These are phyloP conservation scores for Rhizopus microsporus DNA, from an alignment of 371 early-diverging fungal genomes.

Conservation along the genomic window DNA sequence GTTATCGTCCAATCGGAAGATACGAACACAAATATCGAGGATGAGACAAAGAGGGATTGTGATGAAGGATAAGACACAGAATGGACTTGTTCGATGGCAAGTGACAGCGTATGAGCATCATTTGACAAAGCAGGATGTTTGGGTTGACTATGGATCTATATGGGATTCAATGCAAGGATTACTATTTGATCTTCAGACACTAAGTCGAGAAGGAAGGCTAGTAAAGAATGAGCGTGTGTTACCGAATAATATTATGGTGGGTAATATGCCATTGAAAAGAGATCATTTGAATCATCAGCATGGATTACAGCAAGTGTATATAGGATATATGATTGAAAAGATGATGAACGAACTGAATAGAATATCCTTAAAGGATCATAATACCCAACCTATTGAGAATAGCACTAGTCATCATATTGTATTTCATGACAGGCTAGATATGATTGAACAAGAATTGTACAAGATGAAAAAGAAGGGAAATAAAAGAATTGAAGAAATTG, in stretches of 20 bases:
- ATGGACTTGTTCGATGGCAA: conserved; percentile 43
- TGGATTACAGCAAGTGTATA: conserved; percentile 34
- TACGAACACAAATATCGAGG: conserved; percentile 41
- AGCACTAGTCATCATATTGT: conserved; percentile 21
- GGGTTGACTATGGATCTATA: conserved; percentile 24
- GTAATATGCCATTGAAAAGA: conserved; percentile 44
- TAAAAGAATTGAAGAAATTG: conserved; percentile 33
- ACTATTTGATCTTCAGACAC: conserved; percentile 39
- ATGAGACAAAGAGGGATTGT: conserved; percentile 37
- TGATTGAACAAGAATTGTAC: conserved; percentile 44
- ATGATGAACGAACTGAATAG: conserved; percentile 26
- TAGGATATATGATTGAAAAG: conserved; percentile 44
- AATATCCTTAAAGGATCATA: background rate
- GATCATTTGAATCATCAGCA: conserved; percentile 32
- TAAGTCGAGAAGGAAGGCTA: conserved; percentile 10
- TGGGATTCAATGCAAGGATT: conserved; percentile 51
- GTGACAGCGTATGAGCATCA: conserved; percentile 44
- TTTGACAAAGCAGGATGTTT: conserved; percentile 1
- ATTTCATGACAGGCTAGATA: conserved; percentile 50
- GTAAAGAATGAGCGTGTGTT: conserved; percentile 25
- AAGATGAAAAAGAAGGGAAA: conserved; percentile 30
- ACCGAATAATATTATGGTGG: conserved; percentile 45
- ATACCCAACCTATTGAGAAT: conserved; percentile 9
- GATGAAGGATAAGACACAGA: conserved; percentile 42
- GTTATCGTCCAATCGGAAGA: conserved; percentile 23